Base-by-base conservation (phyloP, 176 grass and related monocot species). In the Paspalum vaginatum region DNA sequence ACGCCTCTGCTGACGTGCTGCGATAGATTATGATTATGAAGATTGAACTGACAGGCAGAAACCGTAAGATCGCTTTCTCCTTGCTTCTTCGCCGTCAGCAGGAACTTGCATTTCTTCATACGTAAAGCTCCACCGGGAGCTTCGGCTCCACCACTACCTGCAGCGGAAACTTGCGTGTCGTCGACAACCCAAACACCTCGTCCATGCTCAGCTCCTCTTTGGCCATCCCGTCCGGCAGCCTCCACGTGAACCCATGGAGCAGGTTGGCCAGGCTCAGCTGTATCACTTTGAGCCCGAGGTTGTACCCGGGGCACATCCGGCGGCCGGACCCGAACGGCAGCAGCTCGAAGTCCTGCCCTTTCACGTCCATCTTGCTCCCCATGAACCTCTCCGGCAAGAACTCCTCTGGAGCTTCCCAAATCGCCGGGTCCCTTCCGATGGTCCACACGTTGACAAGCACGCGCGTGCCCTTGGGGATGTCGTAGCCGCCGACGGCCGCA, bases 271-370 rank as follows among this genome's bases (percentile, higher is more conserved):
- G 20, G 67, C 84, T 79, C 42, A 86, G 2, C 60, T 83, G 84
- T 21, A 90, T 72, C 41, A 83, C 68, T 74, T 90, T 90, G 4
- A 86, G 51, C 15, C 74, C 88, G 2, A 87, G 83, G 37, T 20
- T 81, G 74, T 83, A 83, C 0, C 88, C 78, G 6, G 75, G 87
- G 55, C 83, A 90, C 88, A 90, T 90, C 22, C 88, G 57, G 8
- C 87, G 38, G 0, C 87, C 83, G 0, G 83, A 53, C 8, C 87
- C 87, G 42, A 89, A 89, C 0, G 82, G 87, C 44, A 85, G 48
- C 8, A 89, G 69, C 72, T 86, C 88, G 14, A 78, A 86, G 72
- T 90, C 78, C 2, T 86, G 64, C 6, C 83, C 83, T n/a, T 73
- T 59, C 18, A 86, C 71, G 74, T 90, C 88, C 1, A 90, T 32